Conservation (phyloP, 371 early-diverging fungal species). For the Umbelopsis sp. region DNA sequence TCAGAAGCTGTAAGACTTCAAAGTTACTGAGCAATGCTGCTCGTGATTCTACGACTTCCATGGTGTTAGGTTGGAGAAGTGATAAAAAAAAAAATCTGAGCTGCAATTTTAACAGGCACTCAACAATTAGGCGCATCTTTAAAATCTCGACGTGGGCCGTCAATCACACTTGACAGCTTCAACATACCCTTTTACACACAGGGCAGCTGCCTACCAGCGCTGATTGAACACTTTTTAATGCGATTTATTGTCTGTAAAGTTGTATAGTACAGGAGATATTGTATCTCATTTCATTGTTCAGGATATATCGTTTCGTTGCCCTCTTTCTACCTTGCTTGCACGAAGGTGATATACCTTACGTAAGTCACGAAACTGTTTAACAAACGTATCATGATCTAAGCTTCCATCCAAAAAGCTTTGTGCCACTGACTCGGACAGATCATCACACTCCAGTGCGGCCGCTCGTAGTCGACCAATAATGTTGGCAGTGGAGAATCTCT, state of each 20-base stretch:
- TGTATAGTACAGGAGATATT: slow-evolving; percentile 15
- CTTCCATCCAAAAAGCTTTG: slow-evolving; percentile 66
- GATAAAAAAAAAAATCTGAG: too few species aligned
- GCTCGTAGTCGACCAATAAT: slow-evolving; percentile 58
- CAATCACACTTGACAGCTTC: too few species aligned
- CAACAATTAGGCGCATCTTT: too few species aligned
- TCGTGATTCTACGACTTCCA: slow-evolving; percentile 58
- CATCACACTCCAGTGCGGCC: slow-evolving; percentile 63
- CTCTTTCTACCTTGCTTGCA: slow-evolving; percentile 62
- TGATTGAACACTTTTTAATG: too few species aligned
- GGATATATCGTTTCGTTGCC: slow-evolving; percentile 30
- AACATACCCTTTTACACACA: too few species aligned
- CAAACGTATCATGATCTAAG: slow-evolving; percentile 60
- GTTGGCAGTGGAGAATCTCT: slow-evolving; percentile 65
- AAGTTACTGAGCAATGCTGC: slow-evolving; percentile 65
- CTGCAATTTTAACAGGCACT: too few species aligned
- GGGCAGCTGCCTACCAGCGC: too few species aligned
- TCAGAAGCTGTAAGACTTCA: slow-evolving; percentile 58
- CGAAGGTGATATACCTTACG: slow-evolving; percentile 67
- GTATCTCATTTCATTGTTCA: not conserved
- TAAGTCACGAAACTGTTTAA: slow-evolving; percentile 61
- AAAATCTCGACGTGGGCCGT: too few species aligned
- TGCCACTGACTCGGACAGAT: slow-evolving; percentile 63
- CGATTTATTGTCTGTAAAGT: too few species aligned
- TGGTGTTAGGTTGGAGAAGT: slow-evolving; percentile 20